These are phyloP conservation scores for Gossypium bickii DNA, from an alignment of 345 rosid species.

Conservation along the genomic window DNA sequence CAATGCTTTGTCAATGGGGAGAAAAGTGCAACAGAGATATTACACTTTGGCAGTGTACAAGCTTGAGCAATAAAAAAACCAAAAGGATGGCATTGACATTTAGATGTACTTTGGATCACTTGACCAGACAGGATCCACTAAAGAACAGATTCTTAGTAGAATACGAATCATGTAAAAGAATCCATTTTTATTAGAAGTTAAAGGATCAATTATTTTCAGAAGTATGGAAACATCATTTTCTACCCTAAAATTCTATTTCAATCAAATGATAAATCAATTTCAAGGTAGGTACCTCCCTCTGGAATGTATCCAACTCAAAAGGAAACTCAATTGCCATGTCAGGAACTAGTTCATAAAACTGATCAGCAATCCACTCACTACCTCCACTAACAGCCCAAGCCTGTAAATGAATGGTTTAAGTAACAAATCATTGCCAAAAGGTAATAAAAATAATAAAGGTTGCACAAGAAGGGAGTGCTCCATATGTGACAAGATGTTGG, in stretches of 20 bases:
- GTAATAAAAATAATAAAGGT: not conserved
- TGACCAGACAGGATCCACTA: not conserved
- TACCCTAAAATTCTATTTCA: not conserved
- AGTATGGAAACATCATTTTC: not conserved
- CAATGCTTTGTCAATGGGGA: not conserved
- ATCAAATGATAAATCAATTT: not conserved
- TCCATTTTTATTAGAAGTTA: not conserved
- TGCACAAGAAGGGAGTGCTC: not conserved
- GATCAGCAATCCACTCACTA: constrained; percentile 66
- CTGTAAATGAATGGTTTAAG: constrained; percentile 37
- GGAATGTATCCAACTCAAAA: constrained; percentile 85
- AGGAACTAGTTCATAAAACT: constrained; percentile 78
- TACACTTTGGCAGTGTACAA: not conserved
- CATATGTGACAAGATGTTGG: not conserved
- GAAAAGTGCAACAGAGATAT: not conserved
- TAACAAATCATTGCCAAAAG: constrained; percentile 14
- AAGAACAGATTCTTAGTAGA: not conserved
- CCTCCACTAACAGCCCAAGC: constrained; percentile 70
- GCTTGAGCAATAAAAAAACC: not conserved
- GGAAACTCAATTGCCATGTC: constrained; percentile 90
- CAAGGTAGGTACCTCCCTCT: constrained; percentile 63
- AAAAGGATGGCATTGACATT: not conserved
- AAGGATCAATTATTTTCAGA: not conserved
- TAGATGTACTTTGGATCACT: not conserved
- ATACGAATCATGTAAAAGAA: not conserved